Conservation (phyloP, 192 early-diverging fungal species). For the Gonapodya sp. region DNA sequence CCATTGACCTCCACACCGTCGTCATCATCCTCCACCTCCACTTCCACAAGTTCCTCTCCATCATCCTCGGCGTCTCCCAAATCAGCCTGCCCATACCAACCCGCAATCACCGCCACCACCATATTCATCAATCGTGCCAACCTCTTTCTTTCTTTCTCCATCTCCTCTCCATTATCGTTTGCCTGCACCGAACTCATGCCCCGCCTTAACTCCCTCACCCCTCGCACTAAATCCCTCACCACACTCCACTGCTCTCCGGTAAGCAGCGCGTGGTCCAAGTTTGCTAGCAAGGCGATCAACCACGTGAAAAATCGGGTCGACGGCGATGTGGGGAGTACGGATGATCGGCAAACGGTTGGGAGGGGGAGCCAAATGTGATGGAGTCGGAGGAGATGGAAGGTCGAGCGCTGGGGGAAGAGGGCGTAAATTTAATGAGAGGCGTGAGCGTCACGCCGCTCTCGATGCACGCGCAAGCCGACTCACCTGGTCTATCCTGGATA, state of each 20-base stretch:
- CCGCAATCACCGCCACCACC: background rate
- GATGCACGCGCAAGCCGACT: too few species aligned
- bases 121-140: background rate
- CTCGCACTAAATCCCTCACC: background rate
- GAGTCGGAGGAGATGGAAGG: background rate
- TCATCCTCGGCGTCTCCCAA: too few species aligned
- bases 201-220: background rate
- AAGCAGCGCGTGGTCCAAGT: background rate
- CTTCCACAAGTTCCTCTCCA: too few species aligned
- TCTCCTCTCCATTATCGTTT: background rate
- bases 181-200: background rate
- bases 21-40: too few species aligned
- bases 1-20: too few species aligned
- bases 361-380: background rate
- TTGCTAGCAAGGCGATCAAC: background rate
- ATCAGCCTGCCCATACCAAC: background rate
- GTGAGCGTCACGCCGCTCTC: background rate
- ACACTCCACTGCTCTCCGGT: background rate
- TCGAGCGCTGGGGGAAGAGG: background rate
- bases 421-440: background rate
- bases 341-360: background rate
- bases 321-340: background rate
- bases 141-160: background rate
- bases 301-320: background rate
- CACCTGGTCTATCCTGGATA: background rate